Evolutionary conservation across 2,329 filamentous ascomycete species (phyloP).

Genomic region (Penicillium brevicompactum): DNA sequence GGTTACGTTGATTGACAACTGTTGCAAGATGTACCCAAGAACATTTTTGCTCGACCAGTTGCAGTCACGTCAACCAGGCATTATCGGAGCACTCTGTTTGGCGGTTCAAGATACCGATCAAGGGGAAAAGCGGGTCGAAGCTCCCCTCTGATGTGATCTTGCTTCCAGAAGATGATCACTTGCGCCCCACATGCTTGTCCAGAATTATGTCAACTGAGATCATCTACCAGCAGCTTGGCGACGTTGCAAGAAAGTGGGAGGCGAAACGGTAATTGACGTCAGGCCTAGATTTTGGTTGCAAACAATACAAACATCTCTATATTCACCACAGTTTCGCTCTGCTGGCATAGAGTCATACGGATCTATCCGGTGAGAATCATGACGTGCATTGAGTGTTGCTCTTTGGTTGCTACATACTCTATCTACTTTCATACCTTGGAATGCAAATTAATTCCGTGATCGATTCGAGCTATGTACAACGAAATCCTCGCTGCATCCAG

Average conservation of each 20-base stretch:
- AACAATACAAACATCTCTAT: conserved; percentile 14
- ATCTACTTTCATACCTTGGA: background rate
- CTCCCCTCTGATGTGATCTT: conserved; percentile 4
- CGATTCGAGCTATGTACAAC: background rate
- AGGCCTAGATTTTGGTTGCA: conserved; percentile 1
- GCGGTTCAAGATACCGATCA: conserved; percentile 14
- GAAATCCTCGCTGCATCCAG: background rate
- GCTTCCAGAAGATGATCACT: conserved; percentile 6
- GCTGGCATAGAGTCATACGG: too few relatives aligned
- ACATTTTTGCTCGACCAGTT: conserved; percentile 8
- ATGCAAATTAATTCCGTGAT: background rate
- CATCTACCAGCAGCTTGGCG: conserved; percentile 14
- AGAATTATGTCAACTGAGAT: conserved; percentile 9
- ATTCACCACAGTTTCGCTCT: background rate
- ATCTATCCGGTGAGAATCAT: too few relatives aligned
- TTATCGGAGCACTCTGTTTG: conserved; percentile 10
- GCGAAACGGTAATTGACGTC: conserved; percentile 18
- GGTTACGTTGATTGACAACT: conserved; percentile 26
- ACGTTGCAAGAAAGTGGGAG: conserved; percentile 3
- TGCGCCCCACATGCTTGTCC: conserved; percentile 15
- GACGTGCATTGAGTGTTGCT: too few relatives aligned
- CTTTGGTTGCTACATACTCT: too few relatives aligned
- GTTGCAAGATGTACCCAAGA: conserved; percentile 4
- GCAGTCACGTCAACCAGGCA: conserved; percentile 16
- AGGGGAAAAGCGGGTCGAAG: conserved; percentile 13